Conservation (phyloP, 2,329 filamentous ascomycete species). For the Monosporascus sp. region DNA sequence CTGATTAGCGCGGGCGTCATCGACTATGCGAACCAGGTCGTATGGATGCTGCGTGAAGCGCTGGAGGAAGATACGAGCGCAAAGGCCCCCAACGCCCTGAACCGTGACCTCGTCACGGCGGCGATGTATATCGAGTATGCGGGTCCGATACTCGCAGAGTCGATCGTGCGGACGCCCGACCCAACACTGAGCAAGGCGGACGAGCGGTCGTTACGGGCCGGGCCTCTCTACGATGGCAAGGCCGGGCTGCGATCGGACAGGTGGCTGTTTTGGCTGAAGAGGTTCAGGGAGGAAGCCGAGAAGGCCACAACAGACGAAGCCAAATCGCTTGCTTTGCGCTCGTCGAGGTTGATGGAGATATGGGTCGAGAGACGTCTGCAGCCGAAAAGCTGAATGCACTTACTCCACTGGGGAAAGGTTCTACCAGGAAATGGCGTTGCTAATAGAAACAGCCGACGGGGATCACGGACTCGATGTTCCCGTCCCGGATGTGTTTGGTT, state of each 20-base stretch:
- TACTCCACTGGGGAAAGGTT: too few species aligned
- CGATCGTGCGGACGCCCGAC: slow-evolving; percentile 10
- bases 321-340: slow-evolving; percentile 15
- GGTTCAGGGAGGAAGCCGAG: slow-evolving; percentile 18
- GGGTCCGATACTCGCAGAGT: slow-evolving; percentile 17
- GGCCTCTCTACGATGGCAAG: slow-evolving; percentile 16
- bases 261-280: slow-evolving; percentile 22
- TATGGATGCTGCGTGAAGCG: slow-evolving; percentile 25
- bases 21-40: slow-evolving; percentile 9
- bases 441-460: too few species aligned
- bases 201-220: slow-evolving; percentile 14
- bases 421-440: too few species aligned
- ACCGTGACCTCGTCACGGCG: slow-evolving; percentile 17
- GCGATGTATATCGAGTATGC: slow-evolving; percentile 24
- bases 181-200: slow-evolving; percentile 14
- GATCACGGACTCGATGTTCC: too few species aligned
- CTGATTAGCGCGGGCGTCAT: slow-evolving; percentile 19
- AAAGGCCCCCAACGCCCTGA: slow-evolving; percentile 1
- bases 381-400: neutral
- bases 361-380: slow-evolving; percentile 13
- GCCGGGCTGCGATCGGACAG: slow-evolving; percentile 18
- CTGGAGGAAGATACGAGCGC: slow-evolving; percentile 17
- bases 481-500: too few species aligned
- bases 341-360: slow-evolving; percentile 21
- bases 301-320: slow-evolving; percentile 12